These are phyloP conservation scores for Allantophomopsis cytisporea DNA, from an alignment of 2,329 filamentous ascomycete genomes.

Conservation along the genomic window DNA sequence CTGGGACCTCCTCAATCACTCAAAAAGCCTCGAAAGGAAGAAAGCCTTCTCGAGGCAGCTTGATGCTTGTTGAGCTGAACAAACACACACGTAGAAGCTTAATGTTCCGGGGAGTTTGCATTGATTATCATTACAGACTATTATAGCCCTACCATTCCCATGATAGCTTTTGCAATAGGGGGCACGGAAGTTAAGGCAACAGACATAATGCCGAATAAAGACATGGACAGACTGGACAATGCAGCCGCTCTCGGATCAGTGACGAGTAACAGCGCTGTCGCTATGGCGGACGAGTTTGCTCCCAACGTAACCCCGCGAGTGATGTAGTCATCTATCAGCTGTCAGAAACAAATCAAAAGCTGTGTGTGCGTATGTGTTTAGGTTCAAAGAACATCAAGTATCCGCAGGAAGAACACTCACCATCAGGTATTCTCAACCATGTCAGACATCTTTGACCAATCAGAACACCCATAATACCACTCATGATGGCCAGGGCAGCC, in stretches of 20 bases:
- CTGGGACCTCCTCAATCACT: too few species aligned
- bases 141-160: constrained; percentile 30
- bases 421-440: constrained; percentile 37
- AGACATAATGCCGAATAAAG: constrained; percentile 43
- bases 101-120: too few species aligned
- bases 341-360: background rate
- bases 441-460: constrained; percentile 34
- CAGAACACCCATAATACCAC: constrained; percentile 43
- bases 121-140: background rate
- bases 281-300: constrained; percentile 45
- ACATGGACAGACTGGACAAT: constrained; percentile 45
- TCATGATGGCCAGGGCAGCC: constrained; percentile 42
- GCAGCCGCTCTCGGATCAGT: constrained; percentile 45
- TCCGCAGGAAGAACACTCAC: constrained; percentile 15
- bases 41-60: too few species aligned
- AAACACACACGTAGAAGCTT: too few species aligned
- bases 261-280: constrained; percentile 38
- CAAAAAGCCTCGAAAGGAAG: too few species aligned
- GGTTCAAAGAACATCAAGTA: background rate
- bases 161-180: constrained; percentile 31
- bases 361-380: too few species aligned
- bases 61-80: too few species aligned
- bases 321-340: constrained; percentile 40
- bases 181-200: constrained; percentile 44
- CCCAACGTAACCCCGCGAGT: constrained; percentile 48